Evolutionary conservation across 306 rosid species (phyloP), one percentile per base, ranked within the genome.

Genomic region (Morella rubra): DNA sequence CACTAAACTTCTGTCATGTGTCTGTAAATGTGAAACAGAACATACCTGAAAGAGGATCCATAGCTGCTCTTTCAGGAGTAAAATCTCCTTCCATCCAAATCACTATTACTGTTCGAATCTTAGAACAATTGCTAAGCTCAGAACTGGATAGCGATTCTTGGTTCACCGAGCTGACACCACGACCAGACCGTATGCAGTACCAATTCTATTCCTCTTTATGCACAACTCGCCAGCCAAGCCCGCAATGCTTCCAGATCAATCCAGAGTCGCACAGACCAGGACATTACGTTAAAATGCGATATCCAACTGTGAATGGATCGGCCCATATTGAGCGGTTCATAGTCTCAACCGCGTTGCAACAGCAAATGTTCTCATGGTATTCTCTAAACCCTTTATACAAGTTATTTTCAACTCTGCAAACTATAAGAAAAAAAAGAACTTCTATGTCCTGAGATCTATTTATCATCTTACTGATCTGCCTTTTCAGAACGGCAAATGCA

Each of bases 171-270:
- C n/a, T n/a, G n/a, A n/a, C n/a, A n/a, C n/a, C n/a, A n/a, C n/a
- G n/a, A n/a, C n/a, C n/a, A n/a, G n/a, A n/a, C n/a, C n/a, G n/a
- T n/a, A n/a, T n/a, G n/a, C n/a, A n/a, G n/a, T n/a, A n/a, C n/a
- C n/a, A n/a, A n/a, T n/a, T n/a, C n/a, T n/a, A n/a, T n/a, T n/a
- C n/a, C 66, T 76, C 44, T 46, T 60, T 73, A 96, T 96, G 99
- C 98, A 91, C 92, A 53, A 96, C 99, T 96, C 98, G 44, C 98
- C 98, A 90, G 99, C 99, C 82, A 96, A 96, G 40, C 88, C 18
- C 85, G 74, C 22, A 88, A 80, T 60, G 72, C 71, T 89, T 61
- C 97, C 99, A 87, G 91, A 83, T 92, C 99, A 56, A 96, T 83
- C 98, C 98, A 74, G 98, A 96, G 83, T 66, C 87, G 77, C 90